Conservation (phyloP, 2,329 filamentous ascomycete species). For the Hymenoscyphus scutula region DNA sequence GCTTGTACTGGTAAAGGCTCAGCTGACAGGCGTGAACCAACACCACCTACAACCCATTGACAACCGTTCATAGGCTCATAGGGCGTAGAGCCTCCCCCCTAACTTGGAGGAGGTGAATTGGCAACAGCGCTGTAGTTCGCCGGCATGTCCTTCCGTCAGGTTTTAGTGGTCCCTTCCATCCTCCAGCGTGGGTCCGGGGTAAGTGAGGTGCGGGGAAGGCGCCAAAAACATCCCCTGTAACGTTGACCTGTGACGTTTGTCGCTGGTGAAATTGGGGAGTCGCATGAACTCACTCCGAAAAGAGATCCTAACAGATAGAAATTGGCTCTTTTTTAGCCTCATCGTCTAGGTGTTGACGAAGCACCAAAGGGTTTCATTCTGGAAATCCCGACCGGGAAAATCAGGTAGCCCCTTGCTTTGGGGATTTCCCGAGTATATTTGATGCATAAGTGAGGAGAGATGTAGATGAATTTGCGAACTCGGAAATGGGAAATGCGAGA, state of each 20-base stretch:
- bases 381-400: background rate
- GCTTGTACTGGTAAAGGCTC: background rate
- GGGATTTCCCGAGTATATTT: background rate
- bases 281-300: too few species aligned
- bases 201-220: conserved; percentile 8
- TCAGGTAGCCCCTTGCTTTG: background rate
- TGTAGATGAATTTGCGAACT: too few species aligned
- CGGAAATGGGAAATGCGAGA: too few species aligned
- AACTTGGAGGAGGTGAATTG: background rate
- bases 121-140: background rate
- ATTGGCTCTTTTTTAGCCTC: background rate
- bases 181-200: conserved; percentile 4
- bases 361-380: background rate
- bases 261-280: too few species aligned
- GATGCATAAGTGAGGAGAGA: too few species aligned
- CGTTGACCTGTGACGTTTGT: background rate
- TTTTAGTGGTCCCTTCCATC: background rate
- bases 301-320: background rate
- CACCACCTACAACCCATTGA: background rate
- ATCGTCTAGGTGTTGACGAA: background rate
- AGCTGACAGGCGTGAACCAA: background rate
- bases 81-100: background rate
- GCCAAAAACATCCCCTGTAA: background rate
- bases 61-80: too few species aligned
- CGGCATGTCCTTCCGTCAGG: background rate